Evolutionary conservation across 2,329 filamentous ascomycete genomes (phyloP), one percentile per base, ranked within the genome.

Genomic region (Talaromyces sp.): DNA sequence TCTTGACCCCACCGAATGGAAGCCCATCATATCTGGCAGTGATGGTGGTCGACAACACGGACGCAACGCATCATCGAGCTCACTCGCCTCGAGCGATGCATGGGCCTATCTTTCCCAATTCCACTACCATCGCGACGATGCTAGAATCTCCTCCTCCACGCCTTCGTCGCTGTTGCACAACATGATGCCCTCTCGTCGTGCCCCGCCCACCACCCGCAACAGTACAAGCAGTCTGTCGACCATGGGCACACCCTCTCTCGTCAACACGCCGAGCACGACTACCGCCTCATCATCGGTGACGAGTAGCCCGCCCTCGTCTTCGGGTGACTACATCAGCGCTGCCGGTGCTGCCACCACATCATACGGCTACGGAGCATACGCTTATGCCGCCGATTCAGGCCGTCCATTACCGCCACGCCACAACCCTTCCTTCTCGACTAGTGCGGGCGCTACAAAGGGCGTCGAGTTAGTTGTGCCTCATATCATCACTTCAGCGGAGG

Each of bases 1-100:
- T 81, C 77, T 80, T 67, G 80, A 82, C 72, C 80, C 80, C 61
- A 79, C 79, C 59, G 80, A 82, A 74, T 82, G 81, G 81, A 82
- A 82, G 74, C 80, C 80, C 24, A 76, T 79, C 72, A 75, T 79
- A 79, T 66, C 65, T 41, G 68, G 63, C 50, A n/a, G 35, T 11
- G 27, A 31, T 31, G 27, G 27, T 31, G 27, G 4, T 31, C 27
- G 4, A 31, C 47, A 59, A 65, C 66, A 62, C 56, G 57, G 62
- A 57, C 60, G 59, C 66, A 35, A 68, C 61, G 27, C n/a, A 48
- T 66, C 71, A 8, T 67, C 73, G 63, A 60, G 57, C 39, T 65
- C 63, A 39, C 63, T 60, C 27, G 70, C 72, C 8, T 71, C 73
- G 27, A 80, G 75, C 60, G 79, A 81, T 41, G 80, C 80, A 27